Evolutionary conservation across 1,284 basidiomycete species (phyloP), one percentile per base, ranked within the genome.

Genomic region (Ganoderma leucocontextum): DNA sequence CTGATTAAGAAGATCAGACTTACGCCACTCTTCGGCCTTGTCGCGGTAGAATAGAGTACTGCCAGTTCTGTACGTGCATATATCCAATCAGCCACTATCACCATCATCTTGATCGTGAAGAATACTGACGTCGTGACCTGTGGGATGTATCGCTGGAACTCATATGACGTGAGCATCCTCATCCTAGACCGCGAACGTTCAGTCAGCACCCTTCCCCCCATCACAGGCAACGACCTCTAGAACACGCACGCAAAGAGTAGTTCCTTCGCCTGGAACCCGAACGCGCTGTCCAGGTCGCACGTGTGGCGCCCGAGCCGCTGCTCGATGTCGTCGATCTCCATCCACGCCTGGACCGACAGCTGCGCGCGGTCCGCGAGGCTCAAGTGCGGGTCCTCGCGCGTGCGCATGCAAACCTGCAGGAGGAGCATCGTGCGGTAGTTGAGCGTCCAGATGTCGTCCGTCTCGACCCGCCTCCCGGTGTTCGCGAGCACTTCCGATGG

Each of bases 21-120:
- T 82, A 92, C 91, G 78, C 91, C 91, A 93, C 74, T 90, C 88
- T 73, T 89, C 86, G 4, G 91, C 89, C 75, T 92, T 92, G 67
- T 80, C 79, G 15, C 89, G 84, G 71, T 89, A 84, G 73, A 91
- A 87, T 15, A 86, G 73, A 5, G 83, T 22, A 25, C 36, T 70
- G 25, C 68, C 70, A 22, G 64, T 80, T 39, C 86, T 88, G 62
- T n/a, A 67, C 39, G 38, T 6, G 8, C 39, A 25, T 12, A 36
- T 59, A 38, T 2, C 5, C 13, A 53, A 59, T 72, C 61, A 60
- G 63, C 35, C 19, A 47, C 9, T 17, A 49, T 22, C 2, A 36
- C 5, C 19, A 44, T 4, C 15, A 38, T 25, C 10, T 42, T 19
- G 4, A 39, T n/a, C 22, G 12, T 22, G 9, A 41, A 53, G 65